These are phyloP conservation scores for Talaromyces marneffei DNA, from an alignment of 2,329 filamentous ascomycete genomes.

Conservation along the genomic window DNA sequence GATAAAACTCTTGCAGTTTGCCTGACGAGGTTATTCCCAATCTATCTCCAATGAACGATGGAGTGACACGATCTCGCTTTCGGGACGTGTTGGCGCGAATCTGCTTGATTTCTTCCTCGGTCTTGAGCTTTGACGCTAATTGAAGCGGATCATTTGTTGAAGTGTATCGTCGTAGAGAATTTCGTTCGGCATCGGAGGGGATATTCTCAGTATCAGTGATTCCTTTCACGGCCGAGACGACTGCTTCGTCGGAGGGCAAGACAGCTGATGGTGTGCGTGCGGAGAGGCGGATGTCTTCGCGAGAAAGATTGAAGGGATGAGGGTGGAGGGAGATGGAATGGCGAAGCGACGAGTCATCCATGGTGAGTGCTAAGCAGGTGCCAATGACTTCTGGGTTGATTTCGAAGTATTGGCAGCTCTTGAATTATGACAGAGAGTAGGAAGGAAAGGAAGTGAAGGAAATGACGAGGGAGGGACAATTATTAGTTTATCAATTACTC, in stretches of 20 bases:
- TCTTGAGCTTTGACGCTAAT: slow-evolving; percentile 71
- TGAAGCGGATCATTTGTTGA: slow-evolving; percentile 72
- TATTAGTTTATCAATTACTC: too few relatives aligned
- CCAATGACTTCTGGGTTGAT: too few relatives aligned
- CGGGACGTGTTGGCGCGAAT: slow-evolving; percentile 76
- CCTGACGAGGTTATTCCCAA: slow-evolving; percentile 24
- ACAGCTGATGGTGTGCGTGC: neutral
- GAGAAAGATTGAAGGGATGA: slow-evolving; percentile 17
- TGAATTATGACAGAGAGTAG: too few relatives aligned
- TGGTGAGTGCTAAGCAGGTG: neutral
- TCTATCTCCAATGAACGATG: slow-evolving; percentile 23
- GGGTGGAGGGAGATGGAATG: slow-evolving; percentile 18
- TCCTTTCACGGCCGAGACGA: slow-evolving; percentile 36
- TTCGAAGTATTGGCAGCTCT: too few relatives aligned
- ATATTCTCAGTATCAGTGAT: slow-evolving; percentile 18
- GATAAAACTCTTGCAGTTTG: slow-evolving; percentile 75
- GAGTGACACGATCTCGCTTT: slow-evolving; percentile 56
- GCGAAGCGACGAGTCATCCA: slow-evolving; percentile 16
- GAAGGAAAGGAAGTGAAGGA: neutral
- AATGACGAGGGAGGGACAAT: neutral
- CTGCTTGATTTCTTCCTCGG: slow-evolving; percentile 64
- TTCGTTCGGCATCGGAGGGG: slow-evolving; percentile 42
- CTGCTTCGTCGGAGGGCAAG: slow-evolving; percentile 27
- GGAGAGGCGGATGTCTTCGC: slow-evolving; percentile 10
- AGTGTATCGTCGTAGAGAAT: slow-evolving; percentile 50